Base-by-base conservation (phyloP, 176 grass and related monocot species). In the Triticum urartu region DNA sequence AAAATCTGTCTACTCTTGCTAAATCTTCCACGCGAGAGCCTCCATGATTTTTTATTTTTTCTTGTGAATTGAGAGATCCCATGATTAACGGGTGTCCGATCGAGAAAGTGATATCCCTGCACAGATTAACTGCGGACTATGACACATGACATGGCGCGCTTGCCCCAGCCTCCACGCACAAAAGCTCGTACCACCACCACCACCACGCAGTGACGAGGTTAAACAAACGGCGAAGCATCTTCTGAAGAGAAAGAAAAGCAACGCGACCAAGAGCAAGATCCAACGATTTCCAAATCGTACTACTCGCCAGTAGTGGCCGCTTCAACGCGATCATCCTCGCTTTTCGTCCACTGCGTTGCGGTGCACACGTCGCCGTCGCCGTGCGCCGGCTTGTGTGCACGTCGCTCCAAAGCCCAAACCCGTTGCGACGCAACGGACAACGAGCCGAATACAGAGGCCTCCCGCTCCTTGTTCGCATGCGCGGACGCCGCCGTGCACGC, bases 11-110 rank as follows among this genome's bases (percentile, higher is more conserved):
- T 18, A 2, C 25, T 63, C 47, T 59, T 32, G 48, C 48, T 15
- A 42, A 91, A 26, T 28, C 81, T 88, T 91, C 11, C 68, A 91
- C 76, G 86, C 81, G 84, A 88, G 84, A 18, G 20, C 21, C 64
- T 68, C 58, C 26, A 13, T n/a, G 10, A 38, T 26, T 26, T 26
- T 26, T 26, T 26, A 26, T 39, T 33, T 33, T 33, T 33, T 33
- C 4, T 33, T 33, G 32, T 4, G 32, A 33, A 33, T 33, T 33
- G 32, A 33, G 32, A 33, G 3, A 5, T 6, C 7, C 35, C 35
- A 36, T 36, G 35, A 36, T 36, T 33, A 33, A 33, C 32, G 32
- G 32, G 32, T 33, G 32, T 33, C 32, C 32, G 32, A 33, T 33
- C 32, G 32, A 33, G 32, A 33, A 33, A 33, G 32, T 3, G 32